Evolutionary conservation across 2,329 filamentous ascomycete genomes (phyloP), one percentile per base, ranked within the genome.

Genomic region (Pestalotiopsis sp.): DNA sequence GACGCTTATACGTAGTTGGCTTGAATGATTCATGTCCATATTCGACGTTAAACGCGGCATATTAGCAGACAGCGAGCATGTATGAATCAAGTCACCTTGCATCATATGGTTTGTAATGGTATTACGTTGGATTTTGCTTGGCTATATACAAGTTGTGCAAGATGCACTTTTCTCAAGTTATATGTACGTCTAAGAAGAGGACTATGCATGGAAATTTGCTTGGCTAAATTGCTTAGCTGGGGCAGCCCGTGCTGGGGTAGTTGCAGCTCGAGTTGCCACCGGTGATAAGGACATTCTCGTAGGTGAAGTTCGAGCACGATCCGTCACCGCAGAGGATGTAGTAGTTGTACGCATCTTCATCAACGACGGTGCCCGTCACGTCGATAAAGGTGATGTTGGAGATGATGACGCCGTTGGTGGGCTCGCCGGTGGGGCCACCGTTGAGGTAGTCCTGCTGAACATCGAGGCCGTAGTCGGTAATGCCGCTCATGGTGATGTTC

Each of bases 401-500:
- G 67, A 85, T 81, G 1, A 76, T 76, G 17, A 84, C 80, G 60
- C 78, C 81, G 52, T 77, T 78, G 24, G 83, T 85, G 9, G 83
- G 82, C 0, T 73, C 80, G 64, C 63, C 63, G 14, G 63, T 65
- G 4, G 63, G 63, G 22, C 78, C 77, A 60, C 82, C 82, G 70
- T 83, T 65, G 40, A 65, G 61, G 74, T 66, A 66, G 55, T 58
- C 64, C 70, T 57, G 64, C 35, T 66, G 52, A 1, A 74, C 62
- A 39, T 67, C 44, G 26, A 66, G 77, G 64, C 80, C 83, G 70
- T 85, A 84, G 30, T 81, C 75, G 66, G 80, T 73, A 71, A 86
- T 85, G 35, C 75, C 74, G 38, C 78, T 80, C 13, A 86, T 76
- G 3, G 77, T 80, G 75, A 86, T 86, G 70, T 79, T 78, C 60